Evolutionary conservation across 495 filamentous ascomycete genomes (phyloP).

Genomic region (Amniculicola lignicola): DNA sequence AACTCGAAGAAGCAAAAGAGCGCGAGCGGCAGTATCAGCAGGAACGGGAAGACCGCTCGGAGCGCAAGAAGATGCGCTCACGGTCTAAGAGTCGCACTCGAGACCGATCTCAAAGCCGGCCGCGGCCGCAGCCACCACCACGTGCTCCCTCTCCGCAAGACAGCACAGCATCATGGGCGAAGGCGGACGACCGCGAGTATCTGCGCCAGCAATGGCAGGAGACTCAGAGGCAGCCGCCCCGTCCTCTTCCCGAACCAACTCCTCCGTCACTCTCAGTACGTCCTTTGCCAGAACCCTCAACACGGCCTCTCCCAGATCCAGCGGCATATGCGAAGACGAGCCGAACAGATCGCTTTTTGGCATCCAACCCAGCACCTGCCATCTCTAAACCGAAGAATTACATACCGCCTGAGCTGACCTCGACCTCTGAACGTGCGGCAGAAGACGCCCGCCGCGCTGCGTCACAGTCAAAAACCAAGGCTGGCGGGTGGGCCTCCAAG

Average conservation of each 20-base stretch:
- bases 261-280: conserved; percentile 35
- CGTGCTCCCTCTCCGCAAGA: conserved; percentile 46
- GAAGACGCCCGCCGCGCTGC: conserved; percentile 65
- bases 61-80: conserved; percentile 28
- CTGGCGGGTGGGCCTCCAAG: conserved; percentile 73
- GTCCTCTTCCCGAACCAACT: conserved; percentile 39
- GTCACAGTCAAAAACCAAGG: conserved; percentile 65
- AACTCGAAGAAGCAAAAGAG: conserved; percentile 80
- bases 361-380: conserved; percentile 51
- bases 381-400: conserved; percentile 48
- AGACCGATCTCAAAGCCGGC: conserved; percentile 26
- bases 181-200: conserved; percentile 67
- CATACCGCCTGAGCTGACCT: conserved; percentile 55
- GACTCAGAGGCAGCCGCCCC: conserved; percentile 45
- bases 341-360: conserved; percentile 48
- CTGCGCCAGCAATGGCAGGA: conserved; percentile 67
- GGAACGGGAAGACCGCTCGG: conserved; percentile 64
- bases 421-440: conserved; percentile 62
- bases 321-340: conserved; percentile 42
- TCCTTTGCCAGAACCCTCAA: conserved; percentile 46
- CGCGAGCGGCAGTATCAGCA: conserved; percentile 80
- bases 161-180: conserved; percentile 65
- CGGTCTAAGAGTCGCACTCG: conserved; percentile 25
- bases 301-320: conserved; percentile 54
- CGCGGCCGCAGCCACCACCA: conserved; percentile 35